phyloP scores from a whole-genome alignment of 805 yeast species.

The Ogataea sp. region DNA sequence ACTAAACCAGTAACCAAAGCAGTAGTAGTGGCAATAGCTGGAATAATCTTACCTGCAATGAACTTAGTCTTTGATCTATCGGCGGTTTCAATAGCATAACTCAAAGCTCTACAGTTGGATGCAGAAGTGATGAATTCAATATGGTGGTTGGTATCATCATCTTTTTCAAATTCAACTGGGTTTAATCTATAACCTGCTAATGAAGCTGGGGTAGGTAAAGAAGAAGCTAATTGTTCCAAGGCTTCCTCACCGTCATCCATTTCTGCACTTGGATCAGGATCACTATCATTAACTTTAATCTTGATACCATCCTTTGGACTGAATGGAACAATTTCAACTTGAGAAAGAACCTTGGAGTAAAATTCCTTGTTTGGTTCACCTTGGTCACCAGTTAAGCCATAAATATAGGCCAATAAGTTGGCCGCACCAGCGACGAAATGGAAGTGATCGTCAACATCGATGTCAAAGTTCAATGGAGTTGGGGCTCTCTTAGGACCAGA shows the following conservation, averaged over 20 bases:
- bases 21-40: conserved; percentile 99
- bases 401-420: conserved; percentile 81
- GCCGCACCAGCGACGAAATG: conserved; percentile 86
- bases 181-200: conserved; percentile 79
- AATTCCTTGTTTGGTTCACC: conserved; percentile 37
- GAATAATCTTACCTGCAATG: conserved; percentile 97
- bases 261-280: conserved; percentile 75
- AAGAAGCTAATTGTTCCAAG: conserved; percentile 58
- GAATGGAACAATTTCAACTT: conserved; percentile 52
- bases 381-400: conserved; percentile 75
- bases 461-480: conserved; percentile 69
- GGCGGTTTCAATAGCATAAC: conserved; percentile 81
- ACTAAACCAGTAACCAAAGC: conserved; percentile 94
- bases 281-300: conserved; percentile 80
- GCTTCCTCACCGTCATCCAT: conserved; percentile 49
- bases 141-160: conserved; percentile 94
- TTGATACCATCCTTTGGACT: conserved; percentile 65
- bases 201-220: conserved; percentile 82
- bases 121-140: conserved; percentile 95
- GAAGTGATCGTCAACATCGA: conserved; percentile 68
- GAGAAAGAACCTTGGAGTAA: conserved; percentile 47
- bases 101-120: conserved; percentile 91
- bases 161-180: conserved; percentile 96
- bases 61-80: conserved; percentile 88
- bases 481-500: conserved; percentile 98